phyloP scores from a whole-genome alignment of 1,284 basidiomycete genomes.

The Amylostereum chailletii region DNA sequence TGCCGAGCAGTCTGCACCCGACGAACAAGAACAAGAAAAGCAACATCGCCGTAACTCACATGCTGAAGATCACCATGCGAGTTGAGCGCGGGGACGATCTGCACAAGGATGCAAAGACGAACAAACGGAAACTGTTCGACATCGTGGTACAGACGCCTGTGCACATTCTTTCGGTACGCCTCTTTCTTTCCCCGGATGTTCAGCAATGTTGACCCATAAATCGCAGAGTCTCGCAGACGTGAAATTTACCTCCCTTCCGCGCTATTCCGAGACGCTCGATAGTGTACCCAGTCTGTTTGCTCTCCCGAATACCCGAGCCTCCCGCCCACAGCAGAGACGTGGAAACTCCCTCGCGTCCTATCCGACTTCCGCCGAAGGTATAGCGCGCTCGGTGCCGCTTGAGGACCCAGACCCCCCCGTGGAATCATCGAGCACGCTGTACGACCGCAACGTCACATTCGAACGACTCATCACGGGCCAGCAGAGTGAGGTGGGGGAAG shows the following conservation, averaged over 20 bases:
- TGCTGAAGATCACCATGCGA: conserved; percentile 77
- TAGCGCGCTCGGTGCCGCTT: conserved; percentile 1
- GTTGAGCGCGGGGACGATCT: conserved; percentile 75
- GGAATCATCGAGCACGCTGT: conserved; percentile 16
- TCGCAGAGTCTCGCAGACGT: conserved; percentile 70
- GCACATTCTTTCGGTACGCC: conserved; percentile 69
- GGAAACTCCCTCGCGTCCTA: background rate
- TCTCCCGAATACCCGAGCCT: conserved; percentile 1
- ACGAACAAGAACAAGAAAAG: conserved; percentile 79
- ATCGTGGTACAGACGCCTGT: conserved; percentile 85
- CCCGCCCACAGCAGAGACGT: conserved; percentile 7
- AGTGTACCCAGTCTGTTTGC: background rate
- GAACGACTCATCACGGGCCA: conserved; percentile 55
- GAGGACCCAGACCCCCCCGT: background rate
- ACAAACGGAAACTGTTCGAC: conserved; percentile 79
- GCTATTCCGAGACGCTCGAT: conserved; percentile 35
- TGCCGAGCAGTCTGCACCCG: conserved; percentile 60
- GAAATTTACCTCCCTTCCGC: conserved; percentile 70
- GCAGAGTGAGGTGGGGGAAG: conserved; percentile 54
- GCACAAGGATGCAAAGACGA: conserved; percentile 55
- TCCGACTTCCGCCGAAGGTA: conserved; percentile 3
- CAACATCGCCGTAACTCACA: conserved; percentile 75
- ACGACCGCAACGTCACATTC: conserved; percentile 38
- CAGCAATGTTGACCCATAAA: background rate
- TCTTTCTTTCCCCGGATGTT: conserved; percentile 11